Base-by-base conservation (phyloP, 176 grass and related monocot genomes). In the Aegilops longissima region DNA sequence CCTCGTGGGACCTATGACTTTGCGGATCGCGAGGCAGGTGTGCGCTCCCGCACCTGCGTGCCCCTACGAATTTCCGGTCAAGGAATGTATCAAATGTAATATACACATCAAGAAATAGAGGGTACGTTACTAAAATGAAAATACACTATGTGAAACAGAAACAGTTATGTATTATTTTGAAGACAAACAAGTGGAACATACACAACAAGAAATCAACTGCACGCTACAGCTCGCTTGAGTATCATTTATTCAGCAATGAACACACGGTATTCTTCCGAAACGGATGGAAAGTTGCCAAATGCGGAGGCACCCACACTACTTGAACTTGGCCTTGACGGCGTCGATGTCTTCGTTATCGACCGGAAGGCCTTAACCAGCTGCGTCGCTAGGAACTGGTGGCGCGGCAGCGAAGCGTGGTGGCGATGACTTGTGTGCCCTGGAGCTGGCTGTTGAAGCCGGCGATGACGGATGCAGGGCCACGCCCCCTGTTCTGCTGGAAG, bases 371-470 rank as follows among this genome's bases (percentile, higher is more conserved):
- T 96, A 47, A 87, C 84, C 13, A 96, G 89, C 31, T n/a, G 93
- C 81, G 73, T 93, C 80, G 29, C 74, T 66, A 9, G 82, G 73
- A n/a, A 94, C 83, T 0, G 88, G 73, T 5, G 92, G 88, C 5
- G 18, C 16, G 25, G 94, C 86, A 1, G 44, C 82, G 24, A 97
- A 97, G 92, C 18, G 87, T 87, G 54, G 5, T 1, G 70, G 94
- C 90, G 11, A 97, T 90, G 54, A n/a, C 66, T 23, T 90, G 87
- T 5, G 92, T 97, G 44, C 94, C 94, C 61, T 89, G 92, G 20
- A 97, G 78, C 88, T 97, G 94, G 90, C 90, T 94, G 70, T 94
- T 94, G 90, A 97, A 97, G 18, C 24, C 94, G 12, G 92, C 82
- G 14, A 97, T 30, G 62, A 93, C 90, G 0, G 88, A 67, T 69